Evolutionary conservation across 1,139 yeast species (phyloP), one percentile per base, ranked within the genome.

Genomic region (Candida freyschussii): DNA sequence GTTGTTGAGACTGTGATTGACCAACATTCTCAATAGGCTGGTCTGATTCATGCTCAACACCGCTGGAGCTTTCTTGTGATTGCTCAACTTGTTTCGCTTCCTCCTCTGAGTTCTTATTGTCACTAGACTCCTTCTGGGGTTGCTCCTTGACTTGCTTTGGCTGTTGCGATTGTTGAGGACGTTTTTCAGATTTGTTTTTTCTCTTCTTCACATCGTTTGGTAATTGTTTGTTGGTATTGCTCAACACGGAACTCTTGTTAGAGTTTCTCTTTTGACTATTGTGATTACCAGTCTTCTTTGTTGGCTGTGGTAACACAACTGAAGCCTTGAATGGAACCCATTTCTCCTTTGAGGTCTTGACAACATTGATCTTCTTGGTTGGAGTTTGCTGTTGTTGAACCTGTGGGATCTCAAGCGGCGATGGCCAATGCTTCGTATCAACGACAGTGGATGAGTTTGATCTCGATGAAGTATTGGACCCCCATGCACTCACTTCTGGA

Each of bases 241-340:
- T 28, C 24, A 34, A 28, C 24, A 24, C 33, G 13, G 18, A 12
- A 19, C 24, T 22, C 34, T 39, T 37, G 18, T 27, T 30, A 9
- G 29, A 6, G 27, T 39, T 45, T 37, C 41, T 42, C 39, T 45
- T 43, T 33, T 41, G 44, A 21, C 18, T 13, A 21, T 18, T 19
- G 28, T 24, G 21, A 22, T 29, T 32, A 15, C 26, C 17, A 20
- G 36, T 46, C 29, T 48, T 47, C 27, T 45, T 37, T 12, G 41
- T 37, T 16, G 52, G 38, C 21, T 45, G 46, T 13, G 57, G 40
- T 20, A 53, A 61, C 24, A 73, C 75, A 34, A 82, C 79, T 43
- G 80, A 74, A 19, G 91, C 93, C 46, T 75, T 73, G 55, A 80
- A 78, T n/a, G 95, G 95, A 28, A 84, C 82, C 95, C 95, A 86